Evolutionary conservation across 23 red algal genomes (phyloP), one percentile per base, ranked within the genome.

Genomic region (Chondrus crispus): DNA sequence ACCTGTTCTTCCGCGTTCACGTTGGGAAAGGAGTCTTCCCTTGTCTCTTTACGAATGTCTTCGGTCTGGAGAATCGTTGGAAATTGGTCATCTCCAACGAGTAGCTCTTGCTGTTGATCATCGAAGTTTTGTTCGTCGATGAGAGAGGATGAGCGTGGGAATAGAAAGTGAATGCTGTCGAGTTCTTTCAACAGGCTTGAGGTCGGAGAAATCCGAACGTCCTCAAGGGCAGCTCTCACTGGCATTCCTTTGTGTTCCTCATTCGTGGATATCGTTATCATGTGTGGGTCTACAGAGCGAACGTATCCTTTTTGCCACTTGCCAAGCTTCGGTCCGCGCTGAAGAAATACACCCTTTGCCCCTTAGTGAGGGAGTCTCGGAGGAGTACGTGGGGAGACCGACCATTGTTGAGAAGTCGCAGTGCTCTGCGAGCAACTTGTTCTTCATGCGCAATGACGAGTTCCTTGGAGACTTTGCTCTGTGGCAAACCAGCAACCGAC

Each of bases 341-440:
- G 72, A 89, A 88, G 39, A 70, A 74, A 35, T 88, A 74, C 5
- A 89, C 85, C 13, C 45, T 76, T 5, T 76, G n/a, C 4, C 71
- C 71, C 24, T 47, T 9, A 7, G 40, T 32, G 74, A 80, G 74
- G 41, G 46, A 9, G 20, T 46, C 2, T 44, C 16, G 74, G 4
- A 13, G 18, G 12, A 80, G 74, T 29, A 60, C 11, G 12, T 40
- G 46, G 3, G 68, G 47, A 14, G 37, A 8, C 18, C 49, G 42
- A 2, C 46, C 38, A 10, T 1, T 57, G 1, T 74, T 13, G 1
- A 73, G 38, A n/a, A 29, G 64, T 1, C 74, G 16, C 4, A 89
- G 20, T 40, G 85, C 46, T 39, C 69, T 55, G 19, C 32, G 40
- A 5, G 12, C 85, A 29, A 43, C 24, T 28, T 89, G 44, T 79